Evolutionary conservation across 176 grass and related monocot species (phyloP).

Genomic region (Ensete glaucum): DNA sequence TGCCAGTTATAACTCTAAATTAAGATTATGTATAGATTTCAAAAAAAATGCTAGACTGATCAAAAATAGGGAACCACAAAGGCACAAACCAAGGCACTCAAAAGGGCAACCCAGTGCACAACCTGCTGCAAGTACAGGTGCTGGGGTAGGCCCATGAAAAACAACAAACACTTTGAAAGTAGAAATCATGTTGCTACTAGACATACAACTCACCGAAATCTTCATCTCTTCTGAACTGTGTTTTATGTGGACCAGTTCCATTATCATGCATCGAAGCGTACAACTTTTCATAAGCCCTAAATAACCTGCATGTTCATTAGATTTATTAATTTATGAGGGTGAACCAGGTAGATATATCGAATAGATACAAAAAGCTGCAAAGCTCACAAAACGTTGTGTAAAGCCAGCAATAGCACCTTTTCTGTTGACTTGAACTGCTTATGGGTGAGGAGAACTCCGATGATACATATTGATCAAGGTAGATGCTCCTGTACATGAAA

Average conservation of each 20-base stretch:
- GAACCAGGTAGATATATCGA: not conserved
- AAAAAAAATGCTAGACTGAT: not conserved
- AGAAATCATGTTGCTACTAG: not conserved
- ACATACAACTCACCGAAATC: slow-evolving; percentile 71
- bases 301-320: slow-evolving; percentile 48
- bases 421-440: slow-evolving; percentile 67
- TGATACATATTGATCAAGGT: slow-evolving; percentile 86
- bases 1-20: slow-evolving; percentile 22
- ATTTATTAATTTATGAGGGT: slow-evolving; percentile 8
- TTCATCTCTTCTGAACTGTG: slow-evolving; percentile 79
- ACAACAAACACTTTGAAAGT: not conserved
- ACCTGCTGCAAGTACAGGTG: too few relatives aligned
- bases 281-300: slow-evolving; percentile 80
- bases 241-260: slow-evolving; percentile 82
- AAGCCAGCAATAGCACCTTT: slow-evolving; percentile 43
- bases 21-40: not conserved
- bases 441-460: slow-evolving; percentile 64
- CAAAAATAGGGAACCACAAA: not conserved
- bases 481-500: slow-evolving; percentile 89
- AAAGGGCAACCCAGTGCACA: too few relatives aligned
- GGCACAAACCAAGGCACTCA: not conserved
- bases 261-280: slow-evolving; percentile 91
- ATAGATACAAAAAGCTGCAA: not conserved
- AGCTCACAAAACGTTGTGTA: not conserved
- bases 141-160: not conserved